Evolutionary conservation across 208 protist species (phyloP), one percentile per base, ranked within the genome.

Genomic region (Vickermania ingenoplastis): DNA sequence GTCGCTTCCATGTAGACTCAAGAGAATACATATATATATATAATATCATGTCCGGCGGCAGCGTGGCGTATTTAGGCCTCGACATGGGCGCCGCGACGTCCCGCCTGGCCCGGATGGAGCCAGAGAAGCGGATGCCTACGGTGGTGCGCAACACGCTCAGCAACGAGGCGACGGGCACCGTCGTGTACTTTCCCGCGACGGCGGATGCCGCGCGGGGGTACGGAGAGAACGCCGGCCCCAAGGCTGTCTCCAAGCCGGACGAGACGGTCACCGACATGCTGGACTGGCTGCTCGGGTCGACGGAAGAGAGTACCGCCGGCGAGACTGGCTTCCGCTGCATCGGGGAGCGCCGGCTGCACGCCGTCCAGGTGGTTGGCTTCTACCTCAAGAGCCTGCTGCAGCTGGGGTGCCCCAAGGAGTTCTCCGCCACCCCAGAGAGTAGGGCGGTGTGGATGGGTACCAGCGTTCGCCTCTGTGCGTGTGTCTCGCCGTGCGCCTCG

Each of bases 101-200:
- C 1, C 79, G 83, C 23, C 45, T 87, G 11, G 79, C 80, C 0
- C n/a, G 77, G 57, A 59, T 88, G 29, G 65, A 83, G 25, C 59
- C 73, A 0, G 25, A 27, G 2, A 79, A 78, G 60, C 71, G 61
- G 17, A 91, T 91, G 83, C 83, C 83, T 0, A 68, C 50, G 7
- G 77, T 88, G 13, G 57, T 91, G 0, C 79, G 79, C 63, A 91
- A 91, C 55, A 61, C 70, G 27, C 68, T 91, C 23, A 78, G 79
- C 59, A 85, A 87, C 61, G 83, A 91, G 59, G 59, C 72, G 0
- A 91, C 83, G 1, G 66, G 57, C 53, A 86, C 79, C 13, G 63
- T 77, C 7, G 75, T 86, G 2, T 79, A 63, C 59, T 91, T 77
- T 57, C 65, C 59, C 36, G 14, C 63, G 24, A 64, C 55, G 14